Evolutionary conservation across 2,329 filamentous ascomycete genomes (phyloP).

Genomic region (Tympanopsis confertula): DNA sequence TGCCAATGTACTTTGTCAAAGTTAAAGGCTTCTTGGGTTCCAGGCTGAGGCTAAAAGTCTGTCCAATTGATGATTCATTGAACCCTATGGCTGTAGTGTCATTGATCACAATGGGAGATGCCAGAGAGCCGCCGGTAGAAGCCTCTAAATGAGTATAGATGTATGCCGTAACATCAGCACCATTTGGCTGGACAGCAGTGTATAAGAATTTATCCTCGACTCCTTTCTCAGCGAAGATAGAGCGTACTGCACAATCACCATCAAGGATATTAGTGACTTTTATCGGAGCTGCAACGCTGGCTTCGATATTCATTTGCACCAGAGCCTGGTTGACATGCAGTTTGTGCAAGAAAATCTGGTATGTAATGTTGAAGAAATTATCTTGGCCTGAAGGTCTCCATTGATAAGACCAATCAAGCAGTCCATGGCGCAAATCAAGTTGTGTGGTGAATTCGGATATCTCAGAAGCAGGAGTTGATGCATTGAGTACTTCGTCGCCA

Average conservation of each 20-base stretch:
- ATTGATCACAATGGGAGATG: constrained; percentile 26
- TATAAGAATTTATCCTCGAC: constrained; percentile 44
- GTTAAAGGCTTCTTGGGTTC: constrained; percentile 37
- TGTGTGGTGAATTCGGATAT: constrained; percentile 50
- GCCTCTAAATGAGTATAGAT: constrained; percentile 31
- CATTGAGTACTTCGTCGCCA: constrained; percentile 38
- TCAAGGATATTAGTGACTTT: constrained; percentile 58
- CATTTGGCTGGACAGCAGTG: constrained; percentile 50
- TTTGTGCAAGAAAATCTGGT: constrained; percentile 56
- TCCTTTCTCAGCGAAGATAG: constrained; percentile 43
- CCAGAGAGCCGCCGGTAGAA: constrained; percentile 23
- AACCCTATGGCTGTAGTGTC: constrained; percentile 33
- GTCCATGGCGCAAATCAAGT: constrained; percentile 49
- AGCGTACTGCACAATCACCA: constrained; percentile 53
- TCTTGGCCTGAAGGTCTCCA: constrained; percentile 44
- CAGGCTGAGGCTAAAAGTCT: constrained; percentile 41
- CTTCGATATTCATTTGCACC: constrained; percentile 43
- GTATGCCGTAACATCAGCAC: constrained; percentile 50
- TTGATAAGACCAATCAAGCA: constrained; percentile 51
- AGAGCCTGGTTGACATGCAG: constrained; percentile 40
- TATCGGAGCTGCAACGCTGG: constrained; percentile 37
- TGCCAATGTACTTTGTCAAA: constrained; percentile 57
- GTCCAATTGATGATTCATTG: constrained; percentile 55
- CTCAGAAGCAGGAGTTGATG: constrained; percentile 44
- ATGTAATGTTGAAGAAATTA: constrained; percentile 44